A percentile compares a stretch with the other conserved stretches of the same genome.
Evolutionary conservation across 768 basidiomycete genomes (phyloP).

Genomic region (Naganishia randhawae): DNA sequence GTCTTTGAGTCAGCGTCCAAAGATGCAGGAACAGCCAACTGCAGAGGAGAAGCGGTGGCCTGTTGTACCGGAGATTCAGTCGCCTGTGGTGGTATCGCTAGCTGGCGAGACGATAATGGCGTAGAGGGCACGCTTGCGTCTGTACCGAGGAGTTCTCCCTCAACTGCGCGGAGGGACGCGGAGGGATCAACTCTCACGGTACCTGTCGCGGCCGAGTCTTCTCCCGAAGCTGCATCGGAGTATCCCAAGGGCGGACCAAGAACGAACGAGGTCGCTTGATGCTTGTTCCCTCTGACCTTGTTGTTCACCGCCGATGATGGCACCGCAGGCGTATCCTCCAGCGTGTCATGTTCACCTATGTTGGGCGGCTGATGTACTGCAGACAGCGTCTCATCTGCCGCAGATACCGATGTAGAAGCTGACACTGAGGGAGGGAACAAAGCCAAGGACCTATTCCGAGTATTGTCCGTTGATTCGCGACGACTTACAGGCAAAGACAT

Average conservation of each 20-base stretch:
- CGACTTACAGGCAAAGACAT: constrained; percentile 20
- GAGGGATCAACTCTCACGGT: no score
- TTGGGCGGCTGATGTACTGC: not conserved
- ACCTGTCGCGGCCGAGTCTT: no score
- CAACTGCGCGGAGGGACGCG: not conserved
- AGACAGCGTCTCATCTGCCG: no score
- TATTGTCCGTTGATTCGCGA: constrained; percentile 20
- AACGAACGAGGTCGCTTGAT: not conserved
- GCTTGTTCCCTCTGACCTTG: no score
- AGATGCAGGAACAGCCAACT: no score
- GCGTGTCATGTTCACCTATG: not conserved
- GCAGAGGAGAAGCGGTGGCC: not conserved
- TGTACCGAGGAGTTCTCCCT: not conserved
- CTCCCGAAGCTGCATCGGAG: not conserved
- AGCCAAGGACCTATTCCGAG: not conserved
- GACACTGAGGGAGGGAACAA: not conserved
- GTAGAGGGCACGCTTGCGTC: not conserved
- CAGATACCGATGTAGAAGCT: no score
- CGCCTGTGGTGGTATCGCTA: not conserved
- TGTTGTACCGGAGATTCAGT: not conserved
- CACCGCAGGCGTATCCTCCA: not conserved
- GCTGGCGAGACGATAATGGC: not conserved
- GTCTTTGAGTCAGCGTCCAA: not conserved
- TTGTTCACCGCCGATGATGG: not conserved
- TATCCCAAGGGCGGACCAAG: constrained; percentile 19